Conservation (phyloP, 441 rosid genomes). For the Metrosideros polymorpha region DNA sequence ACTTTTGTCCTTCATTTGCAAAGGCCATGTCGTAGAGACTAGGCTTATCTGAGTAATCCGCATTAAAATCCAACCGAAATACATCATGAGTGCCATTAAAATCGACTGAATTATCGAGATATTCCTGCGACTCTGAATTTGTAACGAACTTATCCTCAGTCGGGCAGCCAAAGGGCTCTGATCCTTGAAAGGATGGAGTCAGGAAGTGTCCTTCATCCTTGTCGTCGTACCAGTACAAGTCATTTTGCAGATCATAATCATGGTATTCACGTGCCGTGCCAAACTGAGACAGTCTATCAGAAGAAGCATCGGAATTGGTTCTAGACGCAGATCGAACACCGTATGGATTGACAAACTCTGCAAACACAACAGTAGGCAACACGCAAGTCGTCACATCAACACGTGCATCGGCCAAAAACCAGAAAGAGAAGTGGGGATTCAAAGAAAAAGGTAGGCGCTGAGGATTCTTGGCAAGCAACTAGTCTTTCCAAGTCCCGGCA, state of each 20-base stretch:
- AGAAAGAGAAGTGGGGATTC: neutral
- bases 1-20: slow-evolving; percentile 8
- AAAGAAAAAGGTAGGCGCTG: neutral
- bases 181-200: slow-evolving; percentile 55
- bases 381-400: neutral
- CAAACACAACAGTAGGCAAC: neutral
- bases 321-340: slow-evolving; percentile 55
- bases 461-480: neutral
- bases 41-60: slow-evolving; percentile 44
- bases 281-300: slow-evolving; percentile 71
- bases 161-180: slow-evolving; percentile 47
- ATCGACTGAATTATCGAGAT: slow-evolving; percentile 25
- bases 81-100: slow-evolving; percentile 27
- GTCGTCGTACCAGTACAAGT: slow-evolving; percentile 44
- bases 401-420: neutral
- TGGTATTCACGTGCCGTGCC: slow-evolving; percentile 79
- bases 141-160: slow-evolving; percentile 74
- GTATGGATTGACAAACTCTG: slow-evolving; percentile 85
- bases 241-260: slow-evolving; percentile 56
- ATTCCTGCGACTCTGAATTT: slow-evolving; percentile 28
- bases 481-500: neutral
- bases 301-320: slow-evolving; percentile 49
- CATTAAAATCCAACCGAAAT: slow-evolving; percentile 27
- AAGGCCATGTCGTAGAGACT: slow-evolving; percentile 22
- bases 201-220: slow-evolving; percentile 62